Conservation (phyloP, 306 rosid genomes). For the Pyrus pyrifolia region DNA sequence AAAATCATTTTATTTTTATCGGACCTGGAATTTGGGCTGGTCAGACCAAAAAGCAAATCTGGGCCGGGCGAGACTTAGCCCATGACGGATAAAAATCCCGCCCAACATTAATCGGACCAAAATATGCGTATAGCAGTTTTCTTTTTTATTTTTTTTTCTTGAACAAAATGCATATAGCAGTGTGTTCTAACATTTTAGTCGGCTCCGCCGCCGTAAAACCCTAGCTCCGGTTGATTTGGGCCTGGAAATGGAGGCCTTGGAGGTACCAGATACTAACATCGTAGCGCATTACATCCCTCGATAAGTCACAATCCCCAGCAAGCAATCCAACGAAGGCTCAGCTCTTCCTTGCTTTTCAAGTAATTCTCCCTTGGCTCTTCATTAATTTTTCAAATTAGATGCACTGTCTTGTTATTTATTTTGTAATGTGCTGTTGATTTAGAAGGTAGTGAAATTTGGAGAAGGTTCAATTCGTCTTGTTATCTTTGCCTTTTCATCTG, state of each 20-base stretch:
- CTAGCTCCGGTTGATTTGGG: background rate
- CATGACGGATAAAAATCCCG: background rate
- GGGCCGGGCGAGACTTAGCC: background rate
- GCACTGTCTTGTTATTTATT: no score
- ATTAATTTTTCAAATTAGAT: no score
- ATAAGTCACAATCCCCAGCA: background rate
- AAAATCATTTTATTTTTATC: no score
- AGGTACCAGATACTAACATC: constrained; percentile 42
- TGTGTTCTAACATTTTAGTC: no score
- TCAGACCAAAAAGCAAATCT: background rate
- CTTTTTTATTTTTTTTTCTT: no score
- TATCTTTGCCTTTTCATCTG: no score
- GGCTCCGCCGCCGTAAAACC: background rate
- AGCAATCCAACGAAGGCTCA: background rate
- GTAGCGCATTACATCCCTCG: no score
- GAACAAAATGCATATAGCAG: background rate
- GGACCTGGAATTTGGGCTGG: background rate
- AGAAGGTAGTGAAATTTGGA: no score
- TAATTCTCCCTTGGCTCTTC: no score
- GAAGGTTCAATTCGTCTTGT: no score
- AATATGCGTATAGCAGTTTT: no score
- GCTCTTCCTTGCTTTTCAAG: background rate
- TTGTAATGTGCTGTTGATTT: no score
- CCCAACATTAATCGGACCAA: background rate
- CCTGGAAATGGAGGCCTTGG: constrained; percentile 45